A percentile compares a stretch with the other conserved stretches of the same genome.
Evolutionary conservation across 2,329 filamentous ascomycete species (phyloP).

Genomic region (Colletotrichum theobromicola): DNA sequence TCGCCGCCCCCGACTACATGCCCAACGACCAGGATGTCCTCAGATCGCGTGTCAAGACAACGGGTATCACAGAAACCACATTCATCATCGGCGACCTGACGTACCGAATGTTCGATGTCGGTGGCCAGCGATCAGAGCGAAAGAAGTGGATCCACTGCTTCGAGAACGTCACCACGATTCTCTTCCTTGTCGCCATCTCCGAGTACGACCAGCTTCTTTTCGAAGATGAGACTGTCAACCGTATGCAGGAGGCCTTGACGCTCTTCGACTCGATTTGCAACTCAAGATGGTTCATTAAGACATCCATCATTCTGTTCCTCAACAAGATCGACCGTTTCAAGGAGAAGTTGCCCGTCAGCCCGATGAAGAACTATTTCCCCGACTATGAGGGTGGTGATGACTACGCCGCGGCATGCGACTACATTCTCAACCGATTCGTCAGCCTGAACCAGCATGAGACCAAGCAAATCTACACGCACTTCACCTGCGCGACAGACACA

Average conservation of each 20-base stretch:
- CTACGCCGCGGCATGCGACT: constrained; percentile 95
- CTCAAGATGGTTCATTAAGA: constrained; percentile 89
- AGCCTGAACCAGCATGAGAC: constrained; percentile 98
- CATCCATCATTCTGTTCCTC: constrained; percentile 85
- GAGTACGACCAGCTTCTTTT: constrained; percentile 97
- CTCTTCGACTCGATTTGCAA: constrained; percentile 89
- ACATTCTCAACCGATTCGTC: constrained; percentile 98
- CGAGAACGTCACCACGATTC: constrained; percentile 95
- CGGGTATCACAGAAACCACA: constrained; percentile 94
- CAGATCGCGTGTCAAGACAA: constrained; percentile 95
- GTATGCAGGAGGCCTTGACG: constrained; percentile 89
- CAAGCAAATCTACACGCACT: constrained; percentile 99
- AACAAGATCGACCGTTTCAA: constrained; percentile 93
- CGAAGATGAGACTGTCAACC: constrained; percentile 94
- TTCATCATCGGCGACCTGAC: constrained; percentile 95
- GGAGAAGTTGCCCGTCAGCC: constrained; percentile 80
- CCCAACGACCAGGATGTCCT: constrained; percentile 96
- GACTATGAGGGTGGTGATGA: constrained; percentile 95
- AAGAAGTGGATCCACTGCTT: constrained; percentile 99
- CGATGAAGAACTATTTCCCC: constrained; percentile 89
- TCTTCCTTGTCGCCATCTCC: constrained; percentile 95
- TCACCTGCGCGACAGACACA: constrained; percentile 98
- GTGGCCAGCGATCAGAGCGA: constrained; percentile 92
- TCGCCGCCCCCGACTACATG: constrained; percentile 89
- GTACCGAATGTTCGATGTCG: constrained; percentile 97